Evolutionary conservation across 2,329 filamentous ascomycete genomes (phyloP).

Genomic region (Talaromyces sp.): DNA sequence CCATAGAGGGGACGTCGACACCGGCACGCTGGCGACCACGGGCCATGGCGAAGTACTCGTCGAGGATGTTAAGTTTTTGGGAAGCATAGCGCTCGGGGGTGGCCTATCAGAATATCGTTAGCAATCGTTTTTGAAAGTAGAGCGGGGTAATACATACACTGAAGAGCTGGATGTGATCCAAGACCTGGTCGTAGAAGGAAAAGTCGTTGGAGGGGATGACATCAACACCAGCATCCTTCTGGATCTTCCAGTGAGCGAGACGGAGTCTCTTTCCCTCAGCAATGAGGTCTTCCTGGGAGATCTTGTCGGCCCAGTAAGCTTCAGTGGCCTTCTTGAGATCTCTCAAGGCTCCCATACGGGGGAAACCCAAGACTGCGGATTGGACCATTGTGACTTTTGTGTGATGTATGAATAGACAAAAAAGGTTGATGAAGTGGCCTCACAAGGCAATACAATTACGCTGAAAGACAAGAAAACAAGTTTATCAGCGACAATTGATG

Average conservation of each 20-base stretch:
- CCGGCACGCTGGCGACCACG: constrained; percentile 92
- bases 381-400: constrained; percentile 15
- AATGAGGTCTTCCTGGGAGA: constrained; percentile 85
- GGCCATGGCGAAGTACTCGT: constrained; percentile 99
- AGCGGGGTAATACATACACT: constrained; percentile 59
- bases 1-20: constrained; percentile 45
- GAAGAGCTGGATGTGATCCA: constrained; percentile 97
- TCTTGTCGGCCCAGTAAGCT: constrained; percentile 94
- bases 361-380: constrained; percentile 86
- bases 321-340: constrained; percentile 99
- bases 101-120: constrained; percentile 53
- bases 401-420: background rate
- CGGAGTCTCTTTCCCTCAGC: constrained; percentile 95
- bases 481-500: constrained; percentile 6
- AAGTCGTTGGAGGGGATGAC: constrained; percentile 99
- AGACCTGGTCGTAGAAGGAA: constrained; percentile 95
- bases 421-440: background rate
- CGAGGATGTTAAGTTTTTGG: constrained; percentile 79
- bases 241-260: constrained; percentile 98
- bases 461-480: constrained; percentile 1
- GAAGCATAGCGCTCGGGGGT: constrained; percentile 91
- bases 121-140: background rate
- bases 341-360: constrained; percentile 96
- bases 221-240: constrained; percentile 96
- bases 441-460: constrained; percentile 6